Evolutionary conservation across 2,329 filamentous ascomycete species (phyloP).

Genomic region (Aspergillus intermedius): DNA sequence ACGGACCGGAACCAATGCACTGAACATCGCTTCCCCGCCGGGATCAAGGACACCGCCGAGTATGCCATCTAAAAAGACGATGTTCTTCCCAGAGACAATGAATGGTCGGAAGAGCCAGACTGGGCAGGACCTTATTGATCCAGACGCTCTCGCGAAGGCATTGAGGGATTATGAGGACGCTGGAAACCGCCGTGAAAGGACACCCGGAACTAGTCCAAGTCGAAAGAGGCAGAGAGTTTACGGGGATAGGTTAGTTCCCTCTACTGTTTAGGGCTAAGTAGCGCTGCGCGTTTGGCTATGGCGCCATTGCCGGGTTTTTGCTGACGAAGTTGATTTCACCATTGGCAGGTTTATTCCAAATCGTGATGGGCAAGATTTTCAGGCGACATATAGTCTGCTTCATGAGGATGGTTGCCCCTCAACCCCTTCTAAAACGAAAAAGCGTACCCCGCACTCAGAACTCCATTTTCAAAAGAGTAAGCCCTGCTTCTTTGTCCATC

Average conservation of each 20-base stretch:
- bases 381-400: conserved; percentile 84
- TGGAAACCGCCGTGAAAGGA: conserved; percentile 54
- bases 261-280: neutral
- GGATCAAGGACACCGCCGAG: conserved; percentile 57
- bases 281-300: neutral
- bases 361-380: conserved; percentile 83
- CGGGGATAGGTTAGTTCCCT: conserved; percentile 50
- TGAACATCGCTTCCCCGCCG: conserved; percentile 44
- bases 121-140: conserved; percentile 51
- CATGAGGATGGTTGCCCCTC: conserved; percentile 91
- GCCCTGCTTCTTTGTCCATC: conserved; percentile 21
- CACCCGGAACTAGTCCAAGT: conserved; percentile 60
- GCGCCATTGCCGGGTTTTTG: neutral
- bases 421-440: conserved; percentile 78
- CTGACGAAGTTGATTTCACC: conserved; percentile 8
- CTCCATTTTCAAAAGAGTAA: conserved; percentile 89
- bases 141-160: conserved; percentile 54
- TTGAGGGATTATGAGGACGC: conserved; percentile 57
- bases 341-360: conserved; percentile 81
- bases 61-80: conserved; percentile 42
- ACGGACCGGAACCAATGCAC: conserved; percentile 15
- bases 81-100: conserved; percentile 27
- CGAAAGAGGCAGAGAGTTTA: conserved; percentile 63
- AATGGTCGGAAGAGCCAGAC: conserved; percentile 18
- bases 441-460: conserved; percentile 79